Base-by-base conservation (phyloP, 1,139 yeast genomes). In the Diutina sp. region DNA sequence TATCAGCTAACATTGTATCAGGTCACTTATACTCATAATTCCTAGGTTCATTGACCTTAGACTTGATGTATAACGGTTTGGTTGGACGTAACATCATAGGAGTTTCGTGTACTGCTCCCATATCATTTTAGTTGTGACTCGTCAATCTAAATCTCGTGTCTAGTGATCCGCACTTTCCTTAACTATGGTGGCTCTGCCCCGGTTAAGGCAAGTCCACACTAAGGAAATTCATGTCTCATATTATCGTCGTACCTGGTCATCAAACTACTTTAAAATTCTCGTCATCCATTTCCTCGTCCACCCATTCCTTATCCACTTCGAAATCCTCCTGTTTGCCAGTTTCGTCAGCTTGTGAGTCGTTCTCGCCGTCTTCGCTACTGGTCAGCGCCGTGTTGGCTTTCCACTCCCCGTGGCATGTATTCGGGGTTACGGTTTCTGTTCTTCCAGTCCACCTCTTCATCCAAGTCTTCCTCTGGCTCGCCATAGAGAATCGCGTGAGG, bases 401-500 rank as follows among this genome's bases (percentile, higher is more conserved):
- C 14, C 8, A 50, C n/a, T 28, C 32, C 53, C 30, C 30, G 53
- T n/a, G 53, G 53, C 53, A 50, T 50, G 14, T n/a, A 50, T 7
- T 50, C 44, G 12, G 32, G 41, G 16, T 50, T 50, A 12, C 32
- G 53, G 14, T 50, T 30, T 6, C 12, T 38, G 53, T 32, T 48
- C 57, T 4, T 54, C 57, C 28, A 51, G 29, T 51, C 56, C 9
- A 51, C 58, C 4, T 56, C 55, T 3, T 41, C 58, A 6, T 57
- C 64, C n/a, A 52, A 32, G 5, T 55, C 57, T 12, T 51, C 57
- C 16, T 64, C 68, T 35, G 67, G 69, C 56, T 63, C 63, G 7
- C 62, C 64, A 5, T 73, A 69, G 45, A 69, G 60, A 3, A 73
- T 70, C 4, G 78, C 78, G 58, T 70, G 72, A 12, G 61, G 56